Conservation (phyloP, 257 asterid genomes). For the Apocynum venetum region DNA sequence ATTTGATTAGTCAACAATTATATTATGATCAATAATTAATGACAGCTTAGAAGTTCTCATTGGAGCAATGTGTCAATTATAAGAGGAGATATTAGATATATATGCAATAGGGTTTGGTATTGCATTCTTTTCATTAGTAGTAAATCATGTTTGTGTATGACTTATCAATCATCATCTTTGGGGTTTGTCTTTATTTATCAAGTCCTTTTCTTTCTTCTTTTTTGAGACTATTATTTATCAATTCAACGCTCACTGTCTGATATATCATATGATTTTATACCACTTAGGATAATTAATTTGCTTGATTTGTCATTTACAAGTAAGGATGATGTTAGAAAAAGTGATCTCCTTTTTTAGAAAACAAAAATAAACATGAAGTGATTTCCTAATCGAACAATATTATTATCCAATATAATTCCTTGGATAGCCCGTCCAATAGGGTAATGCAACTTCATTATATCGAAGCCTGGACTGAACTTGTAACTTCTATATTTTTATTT, state of each 20-base stretch:
- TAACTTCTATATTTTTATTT: too few relatives aligned
- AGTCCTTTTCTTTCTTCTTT: too few relatives aligned
- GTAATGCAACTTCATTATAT: too few relatives aligned
- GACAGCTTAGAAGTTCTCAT: not conserved
- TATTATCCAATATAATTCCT: not conserved
- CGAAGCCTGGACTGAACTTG: too few relatives aligned
- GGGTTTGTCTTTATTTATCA: not conserved
- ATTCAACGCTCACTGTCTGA: not conserved
- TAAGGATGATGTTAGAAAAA: not conserved
- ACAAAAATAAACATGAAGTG: too few relatives aligned
- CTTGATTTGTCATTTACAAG: not conserved
- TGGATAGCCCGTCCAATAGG: too few relatives aligned
- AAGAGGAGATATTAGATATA: not conserved
- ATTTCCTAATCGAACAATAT: not conserved
- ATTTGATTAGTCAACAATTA: not conserved
- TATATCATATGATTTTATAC: not conserved
- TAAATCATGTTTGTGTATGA: not conserved
- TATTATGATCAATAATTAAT: conserved; percentile 5
- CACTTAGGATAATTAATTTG: not conserved
- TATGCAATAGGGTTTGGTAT: not conserved
- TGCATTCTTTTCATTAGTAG: not conserved
- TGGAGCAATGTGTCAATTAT: not conserved
- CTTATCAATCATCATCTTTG: not conserved
- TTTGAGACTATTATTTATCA: not conserved
- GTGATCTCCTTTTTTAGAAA: not conserved